A percentile compares a stretch with the other conserved stretches of the same genome.
Evolutionary conservation across 75 land plant species (phyloP).

Genomic region (Picea glauca): DNA sequence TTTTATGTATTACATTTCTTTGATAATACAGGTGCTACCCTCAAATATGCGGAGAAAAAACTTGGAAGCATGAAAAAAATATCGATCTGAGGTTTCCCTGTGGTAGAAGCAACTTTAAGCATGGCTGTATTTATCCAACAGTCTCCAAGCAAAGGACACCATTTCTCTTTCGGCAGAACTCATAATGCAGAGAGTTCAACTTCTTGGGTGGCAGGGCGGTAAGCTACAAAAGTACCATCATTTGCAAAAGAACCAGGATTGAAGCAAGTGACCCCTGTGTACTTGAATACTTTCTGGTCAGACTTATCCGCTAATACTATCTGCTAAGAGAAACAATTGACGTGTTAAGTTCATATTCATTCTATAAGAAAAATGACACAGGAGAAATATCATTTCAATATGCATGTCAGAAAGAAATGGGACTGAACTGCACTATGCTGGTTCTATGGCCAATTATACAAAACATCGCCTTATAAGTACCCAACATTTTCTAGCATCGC

Average conservation of each 20-base stretch:
- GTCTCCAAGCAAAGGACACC: too few relatives aligned
- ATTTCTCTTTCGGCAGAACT: neutral
- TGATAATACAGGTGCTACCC: too few relatives aligned
- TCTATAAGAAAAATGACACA: neutral
- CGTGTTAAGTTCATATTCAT: neutral
- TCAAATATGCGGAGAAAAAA: too few relatives aligned
- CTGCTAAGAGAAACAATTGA: conserved; percentile 28
- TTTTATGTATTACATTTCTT: too few relatives aligned
- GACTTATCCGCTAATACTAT: conserved; percentile 86
- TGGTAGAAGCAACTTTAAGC: too few relatives aligned
- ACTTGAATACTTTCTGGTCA: conserved; percentile 84
- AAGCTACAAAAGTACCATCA: conserved; percentile 88
- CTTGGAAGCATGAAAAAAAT: too few relatives aligned
- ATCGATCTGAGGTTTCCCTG: too few relatives aligned
- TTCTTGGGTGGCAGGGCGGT: conserved; percentile 89
- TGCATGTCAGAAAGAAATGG: neutral
- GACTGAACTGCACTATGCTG: neutral
- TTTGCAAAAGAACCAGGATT: conserved; percentile 97
- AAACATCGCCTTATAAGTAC: neutral
- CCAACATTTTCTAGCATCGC: neutral
- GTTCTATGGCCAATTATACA: neutral
- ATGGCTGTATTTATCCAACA: too few relatives aligned
- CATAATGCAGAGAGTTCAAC: conserved; percentile 82
- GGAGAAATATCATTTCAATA: neutral
- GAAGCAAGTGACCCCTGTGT: conserved; percentile 89